Percentiles rank a stretch among this genome's conserved stretches.
Evolutionary conservation across 177 flowering plant genomes (phyloP).

Genomic region (Vitis hybrid): DNA sequence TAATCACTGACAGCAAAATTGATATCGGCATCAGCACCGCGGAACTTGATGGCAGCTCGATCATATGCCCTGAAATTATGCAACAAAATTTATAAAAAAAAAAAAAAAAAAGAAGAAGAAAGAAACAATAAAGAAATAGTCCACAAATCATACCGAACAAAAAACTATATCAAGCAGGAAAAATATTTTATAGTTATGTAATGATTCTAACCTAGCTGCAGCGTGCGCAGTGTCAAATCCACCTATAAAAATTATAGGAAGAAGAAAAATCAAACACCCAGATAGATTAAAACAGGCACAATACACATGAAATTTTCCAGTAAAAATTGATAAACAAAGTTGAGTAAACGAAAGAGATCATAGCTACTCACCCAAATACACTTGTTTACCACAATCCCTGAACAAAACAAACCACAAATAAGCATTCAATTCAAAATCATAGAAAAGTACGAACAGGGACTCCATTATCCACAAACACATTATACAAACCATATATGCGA

Average conservation of each 20-base stretch:
- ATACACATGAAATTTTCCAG: too few species aligned
- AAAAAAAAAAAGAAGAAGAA: background rate
- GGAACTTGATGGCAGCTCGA: slow-evolving; percentile 73
- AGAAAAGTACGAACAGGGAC: background rate
- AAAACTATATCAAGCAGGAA: background rate
- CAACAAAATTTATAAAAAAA: background rate
- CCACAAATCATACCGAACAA: background rate
- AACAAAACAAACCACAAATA: slow-evolving; percentile 3
- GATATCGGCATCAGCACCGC: slow-evolving; percentile 72
- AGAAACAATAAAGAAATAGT: background rate
- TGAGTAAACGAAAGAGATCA: background rate
- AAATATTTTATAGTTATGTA: background rate
- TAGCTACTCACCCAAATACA: slow-evolving; percentile 53
- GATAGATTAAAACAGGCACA: background rate
- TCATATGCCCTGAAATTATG: slow-evolving; percentile 56
- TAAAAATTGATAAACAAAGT: background rate
- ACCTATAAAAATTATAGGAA: slow-evolving; percentile 24
- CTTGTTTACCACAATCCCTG: slow-evolving; percentile 86
- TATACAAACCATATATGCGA: slow-evolving; percentile 65
- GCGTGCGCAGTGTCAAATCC: slow-evolving; percentile 81
- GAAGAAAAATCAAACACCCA: slow-evolving; percentile 10
- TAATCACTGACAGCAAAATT: slow-evolving; percentile 58
- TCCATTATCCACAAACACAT: background rate
- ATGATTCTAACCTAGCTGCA: slow-evolving; percentile 56
- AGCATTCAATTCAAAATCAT: background rate